Conservation (phyloP, 139 green algal genomes). For the Tetraselmis striata region DNA sequence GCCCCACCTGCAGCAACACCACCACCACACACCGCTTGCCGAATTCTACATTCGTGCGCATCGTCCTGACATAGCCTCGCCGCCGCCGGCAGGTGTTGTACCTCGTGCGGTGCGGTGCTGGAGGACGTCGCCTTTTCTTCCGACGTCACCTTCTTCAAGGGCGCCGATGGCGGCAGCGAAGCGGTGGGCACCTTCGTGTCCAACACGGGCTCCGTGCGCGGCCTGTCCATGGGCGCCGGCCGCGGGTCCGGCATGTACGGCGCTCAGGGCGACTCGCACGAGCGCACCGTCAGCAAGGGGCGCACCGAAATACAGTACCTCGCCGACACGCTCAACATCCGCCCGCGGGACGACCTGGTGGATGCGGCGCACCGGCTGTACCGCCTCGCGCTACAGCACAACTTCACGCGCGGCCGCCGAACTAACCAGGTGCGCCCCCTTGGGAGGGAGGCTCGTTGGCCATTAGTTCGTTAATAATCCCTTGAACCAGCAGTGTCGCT, state of each 20-base stretch:
- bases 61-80: not conserved
- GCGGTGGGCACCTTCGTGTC: conserved; percentile 82
- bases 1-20: not conserved
- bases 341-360: conserved; percentile 62
- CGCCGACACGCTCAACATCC: conserved; percentile 76
- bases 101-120: conserved; percentile 77
- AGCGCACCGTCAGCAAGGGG: conserved; percentile 65
- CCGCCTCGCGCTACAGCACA: conserved; percentile 76
- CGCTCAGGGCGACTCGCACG: conserved; percentile 72
- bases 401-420: conserved; percentile 88
- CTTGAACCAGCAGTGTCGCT: no score
- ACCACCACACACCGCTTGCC: not conserved
- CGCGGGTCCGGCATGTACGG: not conserved
- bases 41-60: no score
- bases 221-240: conserved; percentile 13
- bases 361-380: conserved; percentile 70
- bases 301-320: conserved; percentile 65
- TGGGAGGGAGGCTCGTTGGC: no score
- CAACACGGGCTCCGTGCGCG: conserved; percentile 46
- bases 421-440: conserved; percentile 55
- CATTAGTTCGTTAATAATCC: no score
- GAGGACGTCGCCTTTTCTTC: conserved; percentile 80
- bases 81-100: conserved; percentile 67
- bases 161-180: conserved; percentile 59
- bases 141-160: conserved; percentile 85